Evolutionary conservation across 2,329 filamentous ascomycete genomes (phyloP), one percentile per base, ranked within the genome.

Genomic region (Didymella pinodella): DNA sequence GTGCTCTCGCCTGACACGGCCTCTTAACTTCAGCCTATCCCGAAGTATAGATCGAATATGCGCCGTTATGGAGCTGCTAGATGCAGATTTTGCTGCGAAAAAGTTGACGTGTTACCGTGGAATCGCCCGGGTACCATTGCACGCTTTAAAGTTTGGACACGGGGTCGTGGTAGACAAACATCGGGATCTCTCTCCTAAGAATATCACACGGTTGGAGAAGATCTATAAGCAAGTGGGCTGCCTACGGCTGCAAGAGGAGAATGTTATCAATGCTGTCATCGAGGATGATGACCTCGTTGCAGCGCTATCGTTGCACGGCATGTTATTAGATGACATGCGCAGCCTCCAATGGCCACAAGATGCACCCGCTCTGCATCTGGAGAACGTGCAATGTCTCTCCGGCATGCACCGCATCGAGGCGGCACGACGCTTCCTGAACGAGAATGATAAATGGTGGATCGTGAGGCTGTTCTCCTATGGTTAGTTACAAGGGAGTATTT

Each of bases 401-500:
- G 57, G 65, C 4, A 43, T 67, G 25, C 48, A 71, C 46, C 55
- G 57, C 16, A 58, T 65, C 14, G 36, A 61, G 20, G 64, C 60
- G 2, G 64, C 51, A 43, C 38, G 52, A 41, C 12, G 31, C 4
- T 63, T 64, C 22, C 55, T 71, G 1, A 51, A 69, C 32, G 25
- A 61, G 18, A 71, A 69, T 44, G 45, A 69, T 51, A 64, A 61
- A 51, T 71, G 44, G 65, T 71, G 45, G 63, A 59, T 52, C 18
- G 57, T 70, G 8, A 53, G 53, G 22, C 59, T 70, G 3, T 68
- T 62, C 31, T 59, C 48, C 10, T 50, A 64, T 57, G n/a, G 57
- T 64, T 38, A 47, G 4, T 52, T 44, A 44, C 20, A 44, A 26
- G 40, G 29, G 40, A 44, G 26, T 44, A 26, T 44, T 22, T 44